Conservation (phyloP, 495 filamentous ascomycete genomes). For the Chaetomidium leptoderma region DNA sequence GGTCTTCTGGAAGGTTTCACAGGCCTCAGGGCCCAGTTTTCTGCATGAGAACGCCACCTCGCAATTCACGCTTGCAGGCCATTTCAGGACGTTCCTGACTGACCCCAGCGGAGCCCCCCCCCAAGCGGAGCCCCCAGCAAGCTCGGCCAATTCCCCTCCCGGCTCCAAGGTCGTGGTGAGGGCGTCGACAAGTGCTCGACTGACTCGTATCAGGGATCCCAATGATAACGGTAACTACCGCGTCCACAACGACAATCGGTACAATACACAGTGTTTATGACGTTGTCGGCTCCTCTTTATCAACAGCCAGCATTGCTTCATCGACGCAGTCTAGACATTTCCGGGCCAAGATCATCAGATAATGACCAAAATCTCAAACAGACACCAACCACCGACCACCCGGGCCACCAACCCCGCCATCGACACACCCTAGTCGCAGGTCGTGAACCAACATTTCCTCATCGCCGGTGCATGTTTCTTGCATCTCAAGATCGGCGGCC, state of each 20-base stretch:
- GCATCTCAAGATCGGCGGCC: conserved; percentile 11
- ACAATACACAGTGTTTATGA: too few relatives aligned
- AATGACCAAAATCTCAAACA: too few relatives aligned
- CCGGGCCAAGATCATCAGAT: too few relatives aligned
- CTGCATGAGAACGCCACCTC: conserved; percentile 17
- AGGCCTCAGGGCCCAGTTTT: conserved; percentile 22
- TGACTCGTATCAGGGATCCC: neutral
- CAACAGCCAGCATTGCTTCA: too few relatives aligned
- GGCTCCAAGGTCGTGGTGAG: neutral
- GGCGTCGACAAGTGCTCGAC: neutral
- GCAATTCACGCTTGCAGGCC: conserved; percentile 4
- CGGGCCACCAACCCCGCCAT: too few relatives aligned
- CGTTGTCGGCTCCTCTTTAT: neutral
- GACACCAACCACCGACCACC: too few relatives aligned
- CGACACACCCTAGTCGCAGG: neutral
- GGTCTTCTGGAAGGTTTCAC: conserved; percentile 32
- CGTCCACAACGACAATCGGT: neutral
- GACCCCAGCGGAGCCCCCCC: neutral
- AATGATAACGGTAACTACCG: neutral
- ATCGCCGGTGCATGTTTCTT: neutral
- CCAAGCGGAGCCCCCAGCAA: too few relatives aligned
- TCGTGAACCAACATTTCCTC: neutral
- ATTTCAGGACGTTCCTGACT: conserved; percentile 8
- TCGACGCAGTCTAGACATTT: too few relatives aligned
- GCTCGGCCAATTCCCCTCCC: neutral